These are phyloP conservation scores for Cladosporium sp. DNA, from an alignment of 2,329 filamentous ascomycete genomes.

Conservation along the genomic window DNA sequence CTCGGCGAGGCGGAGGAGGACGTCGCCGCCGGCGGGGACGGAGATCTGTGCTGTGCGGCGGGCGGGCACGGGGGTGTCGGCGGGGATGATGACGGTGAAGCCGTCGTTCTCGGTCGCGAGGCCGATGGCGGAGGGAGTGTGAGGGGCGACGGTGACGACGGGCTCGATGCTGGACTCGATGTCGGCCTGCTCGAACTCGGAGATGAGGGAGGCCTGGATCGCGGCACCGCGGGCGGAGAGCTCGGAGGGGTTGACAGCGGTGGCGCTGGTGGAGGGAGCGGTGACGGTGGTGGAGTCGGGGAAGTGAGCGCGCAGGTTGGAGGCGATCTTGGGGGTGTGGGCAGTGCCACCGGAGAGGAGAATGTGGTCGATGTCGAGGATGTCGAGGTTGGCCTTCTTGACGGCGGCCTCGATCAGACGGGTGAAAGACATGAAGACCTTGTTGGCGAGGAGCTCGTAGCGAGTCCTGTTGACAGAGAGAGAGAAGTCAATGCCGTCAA, in stretches of 20 bases:
- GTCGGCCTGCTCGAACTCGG: constrained; percentile 89
- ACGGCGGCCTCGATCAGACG: constrained; percentile 77
- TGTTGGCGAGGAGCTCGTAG: constrained; percentile 82
- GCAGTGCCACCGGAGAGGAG: constrained; percentile 88
- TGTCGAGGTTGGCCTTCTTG: constrained; percentile 86
- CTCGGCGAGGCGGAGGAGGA: constrained; percentile 83
- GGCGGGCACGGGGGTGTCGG: constrained; percentile 85
- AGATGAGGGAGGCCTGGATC: constrained; percentile 88
- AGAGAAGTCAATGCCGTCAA: constrained; percentile 84
- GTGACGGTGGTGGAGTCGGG: constrained; percentile 71
- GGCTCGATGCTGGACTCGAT: constrained; percentile 96
- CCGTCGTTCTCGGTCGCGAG: constrained; percentile 63
- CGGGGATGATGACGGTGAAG: constrained; percentile 75
- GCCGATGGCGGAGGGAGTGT: constrained; percentile 83
- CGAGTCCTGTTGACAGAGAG: constrained; percentile 88
- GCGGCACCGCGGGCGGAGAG: constrained; percentile 83
- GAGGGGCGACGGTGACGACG: constrained; percentile 87
- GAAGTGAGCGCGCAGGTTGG: constrained; percentile 75
- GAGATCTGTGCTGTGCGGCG: constrained; percentile 76
- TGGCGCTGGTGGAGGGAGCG: constrained; percentile 71
- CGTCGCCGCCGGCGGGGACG: constrained; percentile 75
- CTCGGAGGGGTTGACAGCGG: constrained; percentile 90
- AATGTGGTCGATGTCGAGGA: constrained; percentile 90
- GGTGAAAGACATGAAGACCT: constrained; percentile 84
- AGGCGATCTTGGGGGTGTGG: constrained; percentile 88